These are phyloP conservation scores for Trichoderma sp. DNA, from an alignment of 2,329 filamentous ascomycete genomes.

Conservation along the genomic window DNA sequence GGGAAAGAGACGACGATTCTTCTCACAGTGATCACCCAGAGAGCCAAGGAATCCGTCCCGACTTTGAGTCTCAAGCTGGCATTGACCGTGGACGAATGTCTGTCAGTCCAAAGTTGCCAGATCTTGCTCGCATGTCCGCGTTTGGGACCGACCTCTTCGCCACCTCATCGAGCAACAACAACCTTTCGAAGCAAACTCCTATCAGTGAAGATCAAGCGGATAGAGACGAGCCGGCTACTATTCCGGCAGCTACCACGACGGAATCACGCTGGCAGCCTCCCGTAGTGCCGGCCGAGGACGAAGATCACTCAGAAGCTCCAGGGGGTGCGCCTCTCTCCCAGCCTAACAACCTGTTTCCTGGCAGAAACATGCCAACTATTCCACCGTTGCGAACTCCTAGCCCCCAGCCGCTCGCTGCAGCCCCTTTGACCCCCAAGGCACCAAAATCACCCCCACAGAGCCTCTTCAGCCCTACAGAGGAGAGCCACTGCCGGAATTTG, in stretches of 20 bases:
- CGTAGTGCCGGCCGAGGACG: background rate
- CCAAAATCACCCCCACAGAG: slow-evolving; percentile 44
- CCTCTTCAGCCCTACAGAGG: slow-evolving; percentile 48
- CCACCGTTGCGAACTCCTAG: slow-evolving; percentile 39
- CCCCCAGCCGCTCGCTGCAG: slow-evolving; percentile 25
- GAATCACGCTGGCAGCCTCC: background rate
- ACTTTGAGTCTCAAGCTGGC: slow-evolving; percentile 24
- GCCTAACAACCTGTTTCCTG: slow-evolving; percentile 16
- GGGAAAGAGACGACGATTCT: slow-evolving; percentile 20
- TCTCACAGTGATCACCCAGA: background rate
- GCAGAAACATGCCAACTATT: slow-evolving; percentile 30
- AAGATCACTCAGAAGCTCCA: background rate
- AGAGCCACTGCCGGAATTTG: slow-evolving; percentile 38
- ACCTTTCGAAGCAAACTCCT: background rate
- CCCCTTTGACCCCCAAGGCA: slow-evolving; percentile 15
- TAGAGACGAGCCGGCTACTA: background rate
- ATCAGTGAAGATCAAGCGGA: background rate
- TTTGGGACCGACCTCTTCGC: slow-evolving; percentile 61
- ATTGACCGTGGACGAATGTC: slow-evolving; percentile 10
- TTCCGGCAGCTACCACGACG: background rate
- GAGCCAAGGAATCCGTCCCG: slow-evolving; percentile 14
- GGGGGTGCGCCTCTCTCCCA: slow-evolving; percentile 7
- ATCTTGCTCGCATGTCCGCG: slow-evolving; percentile 56
- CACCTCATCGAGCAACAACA: background rate
- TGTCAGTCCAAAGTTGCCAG: slow-evolving; percentile 14